Base-by-base conservation (phyloP, 1,284 basidiomycete species). In the Naganishia liquefaciens region DNA sequence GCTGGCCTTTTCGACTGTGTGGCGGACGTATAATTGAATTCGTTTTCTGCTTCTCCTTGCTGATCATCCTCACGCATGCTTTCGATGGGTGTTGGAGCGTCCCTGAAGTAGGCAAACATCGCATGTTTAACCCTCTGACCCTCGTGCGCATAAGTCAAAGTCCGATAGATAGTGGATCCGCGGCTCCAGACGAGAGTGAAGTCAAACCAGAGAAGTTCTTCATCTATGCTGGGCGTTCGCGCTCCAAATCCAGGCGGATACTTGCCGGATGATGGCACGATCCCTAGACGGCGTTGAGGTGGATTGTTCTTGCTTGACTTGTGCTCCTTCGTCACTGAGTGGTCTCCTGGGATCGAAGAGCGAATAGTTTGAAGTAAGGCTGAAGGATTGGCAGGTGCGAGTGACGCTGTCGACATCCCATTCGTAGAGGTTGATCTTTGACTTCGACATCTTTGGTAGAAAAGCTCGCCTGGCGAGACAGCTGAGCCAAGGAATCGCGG, bases 101-200 rank as follows among this genome's bases (percentile, higher is more conserved):
- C 42, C 25, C 53, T 84, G 54, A 93, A 83, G 77, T 83, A 85
- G 6, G 87, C 90, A 53, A 90, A 84, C 69, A 88, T 87, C 2
- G 88, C 91, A 79, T 83, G 89, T 63, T 88, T 86, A 42, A 93
- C 84, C 1, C 84, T 82, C 73, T 91, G 87, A 6, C 81, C 83
- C 70, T 90, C 87, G 30, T 86, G 81, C 5, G 82, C 78, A 72
- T 90, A 91, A 57, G 84, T 85, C 86, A 88, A 93, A 70, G 86
- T 86, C 70, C 87, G 86, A 62, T 82, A 81, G 52, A 93, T 83
- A 28, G 90, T 80, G 0, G 86, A 86, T 0, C 89, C 90, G 28
- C 82, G 80, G 67, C 84, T 87, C 76, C 90, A 83, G 0, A 90
- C 80, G 1, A 91, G 87, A 13, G 83, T 85, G 64, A 81, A 80